Conservation (phyloP, 805 yeast genomes). For the Candida silvicultrix region DNA sequence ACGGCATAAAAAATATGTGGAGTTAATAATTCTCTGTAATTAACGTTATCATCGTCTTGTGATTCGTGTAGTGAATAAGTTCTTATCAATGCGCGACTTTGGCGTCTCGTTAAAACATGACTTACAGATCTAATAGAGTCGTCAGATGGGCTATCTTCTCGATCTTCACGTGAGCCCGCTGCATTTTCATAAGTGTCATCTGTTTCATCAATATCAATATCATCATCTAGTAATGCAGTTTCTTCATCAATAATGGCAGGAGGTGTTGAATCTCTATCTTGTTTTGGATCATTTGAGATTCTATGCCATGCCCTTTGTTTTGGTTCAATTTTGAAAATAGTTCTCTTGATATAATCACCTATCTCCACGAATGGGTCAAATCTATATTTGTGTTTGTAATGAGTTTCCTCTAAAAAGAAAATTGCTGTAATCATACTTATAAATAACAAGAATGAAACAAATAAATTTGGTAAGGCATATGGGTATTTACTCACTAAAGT, state of each 20-base stretch:
- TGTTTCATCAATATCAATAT: constrained; percentile 3
- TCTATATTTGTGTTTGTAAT: constrained; percentile 29
- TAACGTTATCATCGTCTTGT: constrained; percentile 19
- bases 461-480: constrained; percentile 47
- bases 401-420: constrained; percentile 50
- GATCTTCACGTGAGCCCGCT: background rate
- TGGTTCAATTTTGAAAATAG: constrained; percentile 14
- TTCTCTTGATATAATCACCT: constrained; percentile 30
- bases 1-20: constrained; percentile 29
- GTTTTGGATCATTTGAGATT: background rate
- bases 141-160: constrained; percentile 2
- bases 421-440: constrained; percentile 32
- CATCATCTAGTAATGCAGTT: constrained; percentile 12
- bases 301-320: constrained; percentile 24
- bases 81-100: constrained; percentile 25
- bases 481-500: constrained; percentile 34
- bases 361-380: constrained; percentile 39
- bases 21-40: constrained; percentile 21
- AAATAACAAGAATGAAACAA: constrained; percentile 32
- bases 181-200: constrained; percentile 2
- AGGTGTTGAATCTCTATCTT: background rate
- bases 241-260: constrained; percentile 6
- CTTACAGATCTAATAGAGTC: constrained; percentile 23
- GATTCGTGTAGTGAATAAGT: constrained; percentile 25
- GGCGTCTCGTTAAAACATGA: constrained; percentile 24